Conservation (phyloP, 495 filamentous ascomycete species). For the Letharia columbiana region DNA sequence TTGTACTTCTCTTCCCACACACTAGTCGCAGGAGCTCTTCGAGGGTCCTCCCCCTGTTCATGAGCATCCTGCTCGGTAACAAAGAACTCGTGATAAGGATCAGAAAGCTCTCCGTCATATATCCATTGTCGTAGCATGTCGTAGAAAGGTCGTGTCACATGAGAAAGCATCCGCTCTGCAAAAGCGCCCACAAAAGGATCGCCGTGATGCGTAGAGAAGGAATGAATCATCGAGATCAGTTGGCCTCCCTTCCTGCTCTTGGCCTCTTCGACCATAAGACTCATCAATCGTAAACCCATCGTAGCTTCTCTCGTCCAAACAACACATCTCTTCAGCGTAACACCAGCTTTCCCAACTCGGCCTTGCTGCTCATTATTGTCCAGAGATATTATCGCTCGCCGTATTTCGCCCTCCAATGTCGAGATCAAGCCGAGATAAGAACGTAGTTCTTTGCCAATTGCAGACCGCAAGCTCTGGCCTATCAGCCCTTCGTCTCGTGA, state of each 20-base stretch:
- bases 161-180: constrained; percentile 83
- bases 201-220: constrained; percentile 85
- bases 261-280: constrained; percentile 83
- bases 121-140: constrained; percentile 96
- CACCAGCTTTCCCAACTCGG: constrained; percentile 75
- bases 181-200: constrained; percentile 91
- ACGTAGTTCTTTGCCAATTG: constrained; percentile 73
- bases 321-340: constrained; percentile 90
- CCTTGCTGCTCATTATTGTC: constrained; percentile 55
- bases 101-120: constrained; percentile 93
- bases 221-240: constrained; percentile 87
- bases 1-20: constrained; percentile 99
- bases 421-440: constrained; percentile 91
- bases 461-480: constrained; percentile 88
- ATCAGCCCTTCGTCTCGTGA: constrained; percentile 62
- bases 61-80: constrained; percentile 62
- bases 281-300: constrained; percentile 92
- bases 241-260: constrained; percentile 84
- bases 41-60: constrained; percentile 37
- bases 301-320: constrained; percentile 97
- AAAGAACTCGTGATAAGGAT: constrained; percentile 95
- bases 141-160: constrained; percentile 94
- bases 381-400: constrained; percentile 61
- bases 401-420: constrained; percentile 88
- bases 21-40: constrained; percentile 66